phyloP scores from a whole-genome alignment of 148 eudicot species.

The Vaccinium darrowii region DNA sequence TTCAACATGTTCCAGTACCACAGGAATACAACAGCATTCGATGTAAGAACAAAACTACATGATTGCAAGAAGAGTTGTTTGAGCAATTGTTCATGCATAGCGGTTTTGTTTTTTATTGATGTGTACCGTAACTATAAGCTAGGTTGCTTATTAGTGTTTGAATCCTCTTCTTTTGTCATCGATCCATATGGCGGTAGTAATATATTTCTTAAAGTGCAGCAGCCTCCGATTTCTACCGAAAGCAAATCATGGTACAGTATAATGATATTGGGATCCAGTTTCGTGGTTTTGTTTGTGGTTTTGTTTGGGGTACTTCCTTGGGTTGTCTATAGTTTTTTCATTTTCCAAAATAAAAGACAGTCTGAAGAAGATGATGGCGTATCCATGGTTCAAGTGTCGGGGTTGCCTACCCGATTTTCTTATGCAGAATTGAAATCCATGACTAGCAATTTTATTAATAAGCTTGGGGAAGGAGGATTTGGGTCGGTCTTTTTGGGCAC shows the following conservation, averaged over 20 bases:
- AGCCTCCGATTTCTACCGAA: not conserved
- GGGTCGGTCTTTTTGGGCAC: slow-evolving; percentile 12
- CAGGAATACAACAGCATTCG: not conserved
- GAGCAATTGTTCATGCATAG: slow-evolving; percentile 30
- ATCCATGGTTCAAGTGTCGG: not conserved
- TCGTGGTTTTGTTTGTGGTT: slow-evolving; percentile 10
- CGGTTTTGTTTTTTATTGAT: slow-evolving; percentile 18
- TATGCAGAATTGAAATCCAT: not conserved
- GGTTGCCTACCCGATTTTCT: slow-evolving; percentile 10
- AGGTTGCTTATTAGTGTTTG: slow-evolving; percentile 21
- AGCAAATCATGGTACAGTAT: not conserved
- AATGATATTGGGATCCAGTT: not conserved
- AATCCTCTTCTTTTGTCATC: slow-evolving; percentile 20
- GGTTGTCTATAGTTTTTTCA: not conserved
- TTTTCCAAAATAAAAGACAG: not conserved
- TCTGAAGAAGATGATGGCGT: not conserved
- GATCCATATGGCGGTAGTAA: not conserved
- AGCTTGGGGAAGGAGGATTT: slow-evolving; percentile 16
- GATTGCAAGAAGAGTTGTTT: slow-evolving; percentile 27
- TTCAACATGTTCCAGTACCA: not conserved
- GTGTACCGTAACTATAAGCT: not conserved
- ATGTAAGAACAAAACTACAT: not conserved
- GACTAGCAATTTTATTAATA: not conserved
- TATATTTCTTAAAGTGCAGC: slow-evolving; percentile 10
- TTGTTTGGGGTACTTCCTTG: not conserved